Evolutionary conservation across 1,284 basidiomycete genomes (phyloP).

Genomic region (Vanrija sp.): DNA sequence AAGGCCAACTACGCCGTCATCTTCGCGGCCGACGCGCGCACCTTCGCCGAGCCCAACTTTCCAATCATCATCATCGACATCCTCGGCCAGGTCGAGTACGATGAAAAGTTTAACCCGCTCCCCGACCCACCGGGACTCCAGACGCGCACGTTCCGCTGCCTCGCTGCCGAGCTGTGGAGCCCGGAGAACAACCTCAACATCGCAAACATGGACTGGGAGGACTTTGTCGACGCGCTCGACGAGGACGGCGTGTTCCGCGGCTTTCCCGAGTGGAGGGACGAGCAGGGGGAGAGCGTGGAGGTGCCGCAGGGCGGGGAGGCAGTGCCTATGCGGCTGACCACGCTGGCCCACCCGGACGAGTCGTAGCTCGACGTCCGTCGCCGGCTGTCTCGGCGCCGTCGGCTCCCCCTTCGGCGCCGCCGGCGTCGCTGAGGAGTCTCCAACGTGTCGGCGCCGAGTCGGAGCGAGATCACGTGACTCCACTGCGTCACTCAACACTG

Average conservation of each 20-base stretch:
- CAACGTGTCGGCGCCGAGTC: too few relatives aligned
- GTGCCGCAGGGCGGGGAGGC: too few relatives aligned
- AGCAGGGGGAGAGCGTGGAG: too few relatives aligned
- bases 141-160: slow-evolving; percentile 1
- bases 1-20: background rate
- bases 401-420: too few relatives aligned
- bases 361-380: too few relatives aligned
- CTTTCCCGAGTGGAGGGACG: background rate
- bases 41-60: background rate
- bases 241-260: slow-evolving; percentile 1
- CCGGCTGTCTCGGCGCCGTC: too few relatives aligned
- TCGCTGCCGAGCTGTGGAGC: slow-evolving; percentile 1
- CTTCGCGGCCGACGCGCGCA: background rate
- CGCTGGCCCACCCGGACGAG: too few relatives aligned
- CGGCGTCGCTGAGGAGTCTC: too few relatives aligned
- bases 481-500: too few relatives aligned
- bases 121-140: background rate
- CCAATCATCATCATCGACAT: background rate
- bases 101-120: background rate
- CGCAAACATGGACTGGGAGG: slow-evolving; percentile 6
- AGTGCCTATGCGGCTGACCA: too few relatives aligned
- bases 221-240: background rate
- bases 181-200: slow-evolving; percentile 7
- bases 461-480: too few relatives aligned
- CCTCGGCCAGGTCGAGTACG: background rate